phyloP scores from a whole-genome alignment of 148 eudicot species.

The Tetragonia tetragonoides region DNA sequence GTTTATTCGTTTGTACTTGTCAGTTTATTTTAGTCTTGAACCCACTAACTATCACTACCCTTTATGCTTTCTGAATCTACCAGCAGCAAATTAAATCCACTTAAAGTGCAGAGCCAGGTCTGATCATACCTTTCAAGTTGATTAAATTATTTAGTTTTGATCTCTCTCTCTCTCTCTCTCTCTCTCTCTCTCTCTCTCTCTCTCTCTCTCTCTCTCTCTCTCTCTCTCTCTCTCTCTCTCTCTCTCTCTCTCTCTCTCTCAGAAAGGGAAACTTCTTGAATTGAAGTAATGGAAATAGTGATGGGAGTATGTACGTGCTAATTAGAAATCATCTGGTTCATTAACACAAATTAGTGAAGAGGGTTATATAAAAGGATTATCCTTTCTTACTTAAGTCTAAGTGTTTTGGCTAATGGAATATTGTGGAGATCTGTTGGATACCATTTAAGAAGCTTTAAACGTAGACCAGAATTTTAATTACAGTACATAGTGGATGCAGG shows the following conservation, averaged over 20 bases:
- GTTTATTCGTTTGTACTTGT: constrained; percentile 3
- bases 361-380: neutral
- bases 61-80: constrained; percentile 11
- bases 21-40: neutral
- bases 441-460: constrained; percentile 20
- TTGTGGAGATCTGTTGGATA: constrained; percentile 22
- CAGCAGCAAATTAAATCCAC: constrained; percentile 1
- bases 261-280: no score
- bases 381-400: constrained; percentile 11
- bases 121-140: neutral
- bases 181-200: neutral
- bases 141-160: neutral
- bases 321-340: neutral
- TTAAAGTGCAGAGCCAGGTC: neutral
- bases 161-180: neutral
- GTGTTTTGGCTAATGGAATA: constrained; percentile 17
- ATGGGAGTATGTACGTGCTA: no score
- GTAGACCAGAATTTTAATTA: constrained; percentile 1
- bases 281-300: no score
- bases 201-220: neutral
- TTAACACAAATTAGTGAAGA: neutral
- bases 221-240: no score
- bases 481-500: neutral
- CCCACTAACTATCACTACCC: constrained; percentile 1
- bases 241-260: neutral